phyloP scores from a whole-genome alignment of 345 rosid species.

The Melaleuca alternifolia region DNA sequence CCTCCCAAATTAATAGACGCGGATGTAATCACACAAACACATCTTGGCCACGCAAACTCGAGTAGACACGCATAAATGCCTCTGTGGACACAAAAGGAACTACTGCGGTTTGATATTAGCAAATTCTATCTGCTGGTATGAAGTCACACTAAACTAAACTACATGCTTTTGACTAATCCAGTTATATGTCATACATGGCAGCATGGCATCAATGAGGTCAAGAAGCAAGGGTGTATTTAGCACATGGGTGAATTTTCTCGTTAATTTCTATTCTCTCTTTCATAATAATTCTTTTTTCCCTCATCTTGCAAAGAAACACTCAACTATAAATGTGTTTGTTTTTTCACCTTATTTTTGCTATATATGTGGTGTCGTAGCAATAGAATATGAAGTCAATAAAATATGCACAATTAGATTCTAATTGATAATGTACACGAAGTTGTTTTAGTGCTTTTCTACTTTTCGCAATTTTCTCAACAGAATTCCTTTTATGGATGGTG shows the following conservation, averaged over 20 bases:
- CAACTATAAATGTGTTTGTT: not conserved
- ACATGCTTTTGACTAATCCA: not conserved
- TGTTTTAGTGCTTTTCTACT: not conserved
- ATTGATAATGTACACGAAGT: not conserved
- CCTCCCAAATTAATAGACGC: not conserved
- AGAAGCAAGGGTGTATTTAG: not conserved
- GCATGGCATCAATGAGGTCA: not conserved
- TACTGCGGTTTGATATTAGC: not conserved
- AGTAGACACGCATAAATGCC: not conserved
- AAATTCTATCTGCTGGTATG: not conserved
- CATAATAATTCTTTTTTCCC: not conserved
- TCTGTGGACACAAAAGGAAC: not conserved
- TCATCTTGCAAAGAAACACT: not conserved
- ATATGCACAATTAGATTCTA: not conserved
- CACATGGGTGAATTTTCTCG: not conserved
- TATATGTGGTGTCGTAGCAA: not conserved
- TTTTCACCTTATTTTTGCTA: not conserved
- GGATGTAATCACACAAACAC: not conserved
- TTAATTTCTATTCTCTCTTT: not conserved
- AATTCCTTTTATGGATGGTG: not conserved
- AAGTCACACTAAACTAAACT: not conserved
- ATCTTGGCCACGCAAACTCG: not conserved
- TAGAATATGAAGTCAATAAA: not conserved
- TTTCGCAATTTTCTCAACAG: not conserved
- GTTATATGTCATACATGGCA: not conserved